Percentiles rank a stretch among this genome's conserved stretches.
Evolutionary conservation across 805 yeast species (phyloP).

Genomic region (Teunomyces pallodes): DNA sequence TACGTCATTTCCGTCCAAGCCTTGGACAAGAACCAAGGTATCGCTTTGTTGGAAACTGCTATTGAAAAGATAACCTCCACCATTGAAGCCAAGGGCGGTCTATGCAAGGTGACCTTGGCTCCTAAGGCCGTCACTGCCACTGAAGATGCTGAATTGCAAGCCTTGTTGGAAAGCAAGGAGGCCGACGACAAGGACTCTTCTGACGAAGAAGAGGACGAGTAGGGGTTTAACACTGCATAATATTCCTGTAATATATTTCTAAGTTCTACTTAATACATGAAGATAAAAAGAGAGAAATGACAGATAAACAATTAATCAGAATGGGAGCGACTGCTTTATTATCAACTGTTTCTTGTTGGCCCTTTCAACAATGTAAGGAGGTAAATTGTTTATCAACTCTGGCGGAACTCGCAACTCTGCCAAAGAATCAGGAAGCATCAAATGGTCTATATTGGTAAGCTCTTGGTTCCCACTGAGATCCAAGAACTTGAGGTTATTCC

Average conservation of each 20-base stretch:
- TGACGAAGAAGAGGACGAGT: slow-evolving; percentile 64
- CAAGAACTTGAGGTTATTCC: slow-evolving; percentile 29
- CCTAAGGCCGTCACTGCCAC: slow-evolving; percentile 99
- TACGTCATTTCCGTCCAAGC: slow-evolving; percentile 93
- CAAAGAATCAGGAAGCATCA: slow-evolving; percentile 36
- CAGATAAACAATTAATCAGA: not conserved
- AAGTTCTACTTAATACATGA: slow-evolving; percentile 11
- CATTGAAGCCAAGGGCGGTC: slow-evolving; percentile 76
- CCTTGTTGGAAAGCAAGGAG: slow-evolving; percentile 90
- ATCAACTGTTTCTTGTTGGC: slow-evolving; percentile 35
- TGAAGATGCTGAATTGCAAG: slow-evolving; percentile 97
- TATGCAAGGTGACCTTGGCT: slow-evolving; percentile 91
- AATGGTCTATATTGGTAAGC: slow-evolving; percentile 34
- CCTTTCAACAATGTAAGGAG: slow-evolving; percentile 36
- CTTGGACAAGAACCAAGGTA: slow-evolving; percentile 86
- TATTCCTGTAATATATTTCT: slow-evolving; percentile 11
- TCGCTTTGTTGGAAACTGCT: slow-evolving; percentile 74
- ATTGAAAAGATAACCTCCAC: slow-evolving; percentile 70
- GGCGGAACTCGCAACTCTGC: slow-evolving; percentile 36
- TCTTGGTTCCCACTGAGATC: slow-evolving; percentile 45
- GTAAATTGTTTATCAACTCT: slow-evolving; percentile 33
- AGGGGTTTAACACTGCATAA: slow-evolving; percentile 9
- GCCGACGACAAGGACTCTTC: slow-evolving; percentile 82
- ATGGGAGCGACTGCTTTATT: slow-evolving; percentile 29
- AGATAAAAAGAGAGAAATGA: not conserved